Percentiles rank a stretch among this genome's conserved stretches.
These are phyloP conservation scores for Ganoderma lucidum DNA, from an alignment of 1,284 basidiomycete genomes.

Conservation along the genomic window DNA sequence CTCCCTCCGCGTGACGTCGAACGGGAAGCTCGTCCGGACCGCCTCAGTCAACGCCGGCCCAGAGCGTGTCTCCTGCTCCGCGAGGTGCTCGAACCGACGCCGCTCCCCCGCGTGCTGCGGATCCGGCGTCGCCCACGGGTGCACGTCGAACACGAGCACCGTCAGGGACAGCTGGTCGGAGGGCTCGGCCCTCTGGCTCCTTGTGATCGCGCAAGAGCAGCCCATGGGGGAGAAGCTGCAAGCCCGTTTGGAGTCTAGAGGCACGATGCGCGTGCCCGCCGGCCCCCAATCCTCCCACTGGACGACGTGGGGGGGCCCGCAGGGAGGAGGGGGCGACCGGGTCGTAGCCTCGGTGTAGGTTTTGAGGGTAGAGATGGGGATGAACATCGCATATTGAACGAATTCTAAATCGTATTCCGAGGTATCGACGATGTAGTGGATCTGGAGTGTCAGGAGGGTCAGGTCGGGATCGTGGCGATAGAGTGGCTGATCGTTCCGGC, in stretches of 20 bases:
- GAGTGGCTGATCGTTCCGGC: background rate
- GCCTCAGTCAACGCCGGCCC: background rate
- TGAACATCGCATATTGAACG: background rate
- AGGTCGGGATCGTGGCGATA: background rate
- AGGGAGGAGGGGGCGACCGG: too few species aligned
- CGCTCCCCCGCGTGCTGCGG: background rate
- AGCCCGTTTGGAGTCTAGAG: background rate
- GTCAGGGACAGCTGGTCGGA: background rate
- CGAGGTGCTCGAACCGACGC: background rate
- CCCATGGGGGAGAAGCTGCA: background rate
- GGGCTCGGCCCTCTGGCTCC: background rate
- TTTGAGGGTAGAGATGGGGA: background rate
- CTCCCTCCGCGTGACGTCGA: background rate
- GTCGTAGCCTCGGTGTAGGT: background rate
- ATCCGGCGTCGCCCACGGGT: background rate
- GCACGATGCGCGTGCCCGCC: background rate
- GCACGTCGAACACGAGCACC: background rate
- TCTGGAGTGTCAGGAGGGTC: background rate
- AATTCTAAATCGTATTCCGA: background rate
- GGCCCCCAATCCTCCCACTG: background rate
- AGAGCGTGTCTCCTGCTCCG: background rate
- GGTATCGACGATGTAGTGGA: background rate
- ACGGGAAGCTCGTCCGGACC: background rate
- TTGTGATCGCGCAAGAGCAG: background rate
- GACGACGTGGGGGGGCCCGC: background rate